Percentiles rank a stretch among this genome's conserved stretches.
Evolutionary conservation across 257 asterid genomes (phyloP).

Genomic region (Cruciata laevipes): DNA sequence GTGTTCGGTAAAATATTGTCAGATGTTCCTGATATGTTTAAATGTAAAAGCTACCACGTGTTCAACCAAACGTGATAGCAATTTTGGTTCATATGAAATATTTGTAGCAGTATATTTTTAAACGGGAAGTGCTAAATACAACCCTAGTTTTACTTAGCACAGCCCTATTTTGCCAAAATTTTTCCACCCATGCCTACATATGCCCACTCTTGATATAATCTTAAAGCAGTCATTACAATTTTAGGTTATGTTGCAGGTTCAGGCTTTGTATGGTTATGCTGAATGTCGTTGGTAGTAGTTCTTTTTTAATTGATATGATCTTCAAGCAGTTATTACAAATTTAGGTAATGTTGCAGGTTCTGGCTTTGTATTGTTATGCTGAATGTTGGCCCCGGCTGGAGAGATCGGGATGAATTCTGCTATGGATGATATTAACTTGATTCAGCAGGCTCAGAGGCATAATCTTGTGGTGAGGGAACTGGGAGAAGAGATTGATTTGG

Average conservation of each 20-base stretch:
- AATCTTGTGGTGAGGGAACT: conserved; percentile 81
- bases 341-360: not conserved
- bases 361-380: conserved; percentile 55
- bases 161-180: no score
- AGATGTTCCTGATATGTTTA: not conserved
- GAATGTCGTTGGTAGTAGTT: conserved; percentile 41
- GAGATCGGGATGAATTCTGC: conserved; percentile 76
- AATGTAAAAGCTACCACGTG: not conserved
- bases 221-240: not conserved
- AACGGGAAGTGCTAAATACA: no score
- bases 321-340: not conserved
- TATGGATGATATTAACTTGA: conserved; percentile 91
- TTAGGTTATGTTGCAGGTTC: not conserved
- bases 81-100: not conserved
- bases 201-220: not conserved
- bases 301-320: not conserved
- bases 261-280: conserved; percentile 55
- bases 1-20: not conserved
- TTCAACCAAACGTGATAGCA: not conserved
- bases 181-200: no score
- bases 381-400: conserved; percentile 78
- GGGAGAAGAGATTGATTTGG: conserved; percentile 93
- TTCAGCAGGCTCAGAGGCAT: conserved; percentile 94
- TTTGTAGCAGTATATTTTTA: no score
- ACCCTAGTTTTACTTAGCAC: no score